phyloP scores from a whole-genome alignment of 139 green algal species.

The Spirogloea muscicola region DNA sequence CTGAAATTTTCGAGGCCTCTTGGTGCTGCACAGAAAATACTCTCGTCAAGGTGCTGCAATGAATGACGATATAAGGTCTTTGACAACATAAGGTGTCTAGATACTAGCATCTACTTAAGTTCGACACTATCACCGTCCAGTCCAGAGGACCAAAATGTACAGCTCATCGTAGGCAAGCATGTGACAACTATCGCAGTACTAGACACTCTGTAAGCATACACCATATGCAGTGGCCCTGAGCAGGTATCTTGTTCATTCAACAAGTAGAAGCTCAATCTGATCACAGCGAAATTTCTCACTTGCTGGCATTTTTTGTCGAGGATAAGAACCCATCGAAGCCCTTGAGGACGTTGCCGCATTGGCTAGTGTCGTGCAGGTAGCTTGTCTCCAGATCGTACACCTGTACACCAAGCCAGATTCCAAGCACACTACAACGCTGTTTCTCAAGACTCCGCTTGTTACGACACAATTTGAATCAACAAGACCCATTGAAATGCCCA shows the following conservation, averaged over 20 bases:
- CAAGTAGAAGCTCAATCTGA: not conserved
- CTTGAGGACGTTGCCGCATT: constrained; percentile 53
- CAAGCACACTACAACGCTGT: not conserved
- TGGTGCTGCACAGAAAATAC: too few species aligned
- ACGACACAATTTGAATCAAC: not conserved
- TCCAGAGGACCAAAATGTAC: too few species aligned
- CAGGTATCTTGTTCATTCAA: not conserved
- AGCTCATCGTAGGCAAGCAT: too few species aligned
- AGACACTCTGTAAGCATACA: not conserved
- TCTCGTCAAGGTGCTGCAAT: too few species aligned
- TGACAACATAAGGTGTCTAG: too few species aligned
- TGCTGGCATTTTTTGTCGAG: constrained; percentile 39
- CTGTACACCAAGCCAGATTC: constrained; percentile 30
- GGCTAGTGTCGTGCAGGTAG: constrained; percentile 51
- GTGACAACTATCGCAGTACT: too few species aligned
- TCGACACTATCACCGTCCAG: too few species aligned
- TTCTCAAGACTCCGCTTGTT: not conserved
- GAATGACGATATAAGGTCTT: too few species aligned
- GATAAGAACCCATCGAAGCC: constrained; percentile 56
- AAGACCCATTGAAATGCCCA: not conserved
- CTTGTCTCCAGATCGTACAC: constrained; percentile 56
- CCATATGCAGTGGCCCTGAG: not conserved
- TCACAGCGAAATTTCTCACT: too few species aligned
- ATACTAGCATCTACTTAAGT: too few species aligned
- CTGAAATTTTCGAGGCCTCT: constrained; percentile 51